Conservation (phyloP, 2,329 filamentous ascomycete species). For the Hymenoscyphus infarciens region DNA sequence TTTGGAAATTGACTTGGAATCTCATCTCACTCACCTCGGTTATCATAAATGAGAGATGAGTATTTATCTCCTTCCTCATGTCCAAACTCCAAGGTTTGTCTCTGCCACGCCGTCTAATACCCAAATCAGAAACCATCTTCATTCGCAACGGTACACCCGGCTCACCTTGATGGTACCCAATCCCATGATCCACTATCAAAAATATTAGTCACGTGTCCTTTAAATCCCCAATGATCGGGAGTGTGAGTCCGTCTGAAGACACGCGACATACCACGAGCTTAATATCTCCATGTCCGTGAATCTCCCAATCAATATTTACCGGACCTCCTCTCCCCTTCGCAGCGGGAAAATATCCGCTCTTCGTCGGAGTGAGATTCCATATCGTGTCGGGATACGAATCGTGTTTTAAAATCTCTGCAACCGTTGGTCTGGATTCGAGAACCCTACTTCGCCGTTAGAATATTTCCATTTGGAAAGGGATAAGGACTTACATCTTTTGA, state of each 20-base stretch:
- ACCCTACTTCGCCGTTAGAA: conserved; percentile 15
- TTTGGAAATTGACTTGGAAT: no score
- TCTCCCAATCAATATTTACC: conserved; percentile 71
- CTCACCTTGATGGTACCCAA: conserved; percentile 58
- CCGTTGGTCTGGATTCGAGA: conserved; percentile 36
- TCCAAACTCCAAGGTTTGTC: conserved; percentile 78
- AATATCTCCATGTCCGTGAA: conserved; percentile 70
- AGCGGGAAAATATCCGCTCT: conserved; percentile 58
- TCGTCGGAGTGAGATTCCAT: conserved; percentile 66
- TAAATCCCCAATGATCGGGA: no score
- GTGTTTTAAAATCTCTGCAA: conserved; percentile 58
- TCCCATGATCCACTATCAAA: conserved; percentile 70
- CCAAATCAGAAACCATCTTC: background rate
- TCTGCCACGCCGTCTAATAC: conserved; percentile 65
- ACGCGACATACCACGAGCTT: conserved; percentile 60
- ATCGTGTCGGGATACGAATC: conserved; percentile 63
- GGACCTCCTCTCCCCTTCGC: conserved; percentile 71
- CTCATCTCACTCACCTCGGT: conserved; percentile 51
- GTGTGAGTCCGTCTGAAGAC: no score
- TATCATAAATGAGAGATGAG: conserved; percentile 75
- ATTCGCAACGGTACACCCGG: background rate
- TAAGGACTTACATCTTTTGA: no score
- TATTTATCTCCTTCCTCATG: conserved; percentile 66
- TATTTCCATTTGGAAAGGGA: no score
- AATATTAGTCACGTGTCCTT: conserved; percentile 21